Percentiles rank a stretch among this genome's conserved stretches.
Conservation (phyloP, 1,284 basidiomycete species). For the Cryptococcus floricola region DNA sequence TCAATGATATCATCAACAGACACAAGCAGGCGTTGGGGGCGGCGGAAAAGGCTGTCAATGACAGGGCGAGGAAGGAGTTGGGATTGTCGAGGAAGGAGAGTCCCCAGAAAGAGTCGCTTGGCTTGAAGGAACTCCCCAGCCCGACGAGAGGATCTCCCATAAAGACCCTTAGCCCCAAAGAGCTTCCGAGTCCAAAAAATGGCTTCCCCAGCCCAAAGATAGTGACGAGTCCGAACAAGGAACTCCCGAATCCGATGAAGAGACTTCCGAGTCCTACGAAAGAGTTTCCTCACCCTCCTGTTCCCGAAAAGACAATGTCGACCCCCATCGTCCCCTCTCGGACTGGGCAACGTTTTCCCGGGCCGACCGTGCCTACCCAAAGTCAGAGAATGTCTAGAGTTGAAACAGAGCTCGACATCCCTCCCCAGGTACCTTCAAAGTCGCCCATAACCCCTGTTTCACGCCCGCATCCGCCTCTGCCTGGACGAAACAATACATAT, state of each 20-base stretch:
- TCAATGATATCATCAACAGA: slow-evolving; percentile 50
- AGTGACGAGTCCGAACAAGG: no score
- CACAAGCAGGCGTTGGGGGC: slow-evolving; percentile 38
- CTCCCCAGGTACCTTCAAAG: neutral
- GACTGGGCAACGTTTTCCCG: neutral
- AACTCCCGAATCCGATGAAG: no score
- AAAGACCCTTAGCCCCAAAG: no score
- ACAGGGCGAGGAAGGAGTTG: slow-evolving; percentile 27
- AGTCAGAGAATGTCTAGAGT: no score
- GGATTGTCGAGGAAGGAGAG: slow-evolving; percentile 1
- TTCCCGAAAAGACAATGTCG: neutral
- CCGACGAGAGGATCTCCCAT: no score
- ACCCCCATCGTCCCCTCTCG: neutral
- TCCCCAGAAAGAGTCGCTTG: neutral
- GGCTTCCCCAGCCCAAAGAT: no score
- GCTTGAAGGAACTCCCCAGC: no score
- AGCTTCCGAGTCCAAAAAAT: no score
- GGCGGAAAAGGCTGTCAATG: slow-evolving; percentile 23
- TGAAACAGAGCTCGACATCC: neutral
- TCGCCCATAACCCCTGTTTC: slow-evolving; percentile 1
- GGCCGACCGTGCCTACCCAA: neutral
- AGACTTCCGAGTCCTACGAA: no score
- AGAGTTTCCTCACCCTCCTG: no score
- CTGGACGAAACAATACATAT: neutral
- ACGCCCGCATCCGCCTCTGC: neutral